Conservation (phyloP, 2,329 filamentous ascomycete species). For the Bipolaris bicolor region DNA sequence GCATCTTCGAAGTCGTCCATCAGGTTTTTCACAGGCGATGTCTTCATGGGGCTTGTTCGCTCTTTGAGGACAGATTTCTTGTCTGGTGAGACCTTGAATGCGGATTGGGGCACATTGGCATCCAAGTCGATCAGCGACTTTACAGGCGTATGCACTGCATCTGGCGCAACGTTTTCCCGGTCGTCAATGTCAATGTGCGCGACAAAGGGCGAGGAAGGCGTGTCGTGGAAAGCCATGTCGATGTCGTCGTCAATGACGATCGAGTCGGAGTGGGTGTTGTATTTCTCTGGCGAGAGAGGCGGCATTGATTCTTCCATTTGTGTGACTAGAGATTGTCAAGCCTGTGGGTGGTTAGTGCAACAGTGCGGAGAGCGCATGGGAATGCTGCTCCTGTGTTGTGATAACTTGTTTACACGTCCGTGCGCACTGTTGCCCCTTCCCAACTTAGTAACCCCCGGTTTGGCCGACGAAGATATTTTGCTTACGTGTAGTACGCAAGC, state of each 20-base stretch:
- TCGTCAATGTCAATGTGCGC: constrained; percentile 50
- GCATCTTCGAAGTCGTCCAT: constrained; percentile 36
- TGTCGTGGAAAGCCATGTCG: constrained; percentile 50
- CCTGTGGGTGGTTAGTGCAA: constrained; percentile 22
- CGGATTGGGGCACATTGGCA: constrained; percentile 39
- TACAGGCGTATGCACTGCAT: constrained; percentile 27
- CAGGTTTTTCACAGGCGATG: constrained; percentile 37
- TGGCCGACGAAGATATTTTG: constrained; percentile 5
- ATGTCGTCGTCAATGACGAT: constrained; percentile 38
- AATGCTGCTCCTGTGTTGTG: constrained; percentile 15
- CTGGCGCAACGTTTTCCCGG: constrained; percentile 47
- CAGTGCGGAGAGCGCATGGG: constrained; percentile 15
- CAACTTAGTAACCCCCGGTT: constrained; percentile 17
- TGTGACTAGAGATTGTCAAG: constrained; percentile 16
- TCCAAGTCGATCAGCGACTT: constrained; percentile 33
- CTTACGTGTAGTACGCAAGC: neutral
- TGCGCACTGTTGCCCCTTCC: constrained; percentile 19
- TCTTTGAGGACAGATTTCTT: constrained; percentile 38
- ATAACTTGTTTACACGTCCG: constrained; percentile 22
- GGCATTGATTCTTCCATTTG: constrained; percentile 44
- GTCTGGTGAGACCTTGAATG: constrained; percentile 41
- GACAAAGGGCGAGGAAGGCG: constrained; percentile 58
- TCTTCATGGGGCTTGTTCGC: constrained; percentile 40
- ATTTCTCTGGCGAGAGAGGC: constrained; percentile 37
- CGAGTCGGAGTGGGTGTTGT: constrained; percentile 31